Conservation (phyloP, 805 yeast species). For the Teunomyces cretensis region DNA sequence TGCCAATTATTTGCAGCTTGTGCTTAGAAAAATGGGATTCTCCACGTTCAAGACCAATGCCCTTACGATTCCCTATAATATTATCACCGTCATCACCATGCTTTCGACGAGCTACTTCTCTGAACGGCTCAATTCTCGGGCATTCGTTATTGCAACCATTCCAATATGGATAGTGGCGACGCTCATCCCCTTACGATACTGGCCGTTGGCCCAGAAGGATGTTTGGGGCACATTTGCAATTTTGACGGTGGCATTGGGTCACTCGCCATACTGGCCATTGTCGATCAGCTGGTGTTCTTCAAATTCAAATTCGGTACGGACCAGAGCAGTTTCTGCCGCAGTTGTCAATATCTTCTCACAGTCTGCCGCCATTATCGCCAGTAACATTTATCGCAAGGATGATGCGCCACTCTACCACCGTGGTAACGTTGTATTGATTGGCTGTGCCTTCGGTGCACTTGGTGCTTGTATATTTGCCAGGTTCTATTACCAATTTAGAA, state of each 20-base stretch:
- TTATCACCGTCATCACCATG: constrained; percentile 21
- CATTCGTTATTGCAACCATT: constrained; percentile 8
- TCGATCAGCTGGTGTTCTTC: constrained; percentile 61
- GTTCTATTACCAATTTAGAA: constrained; percentile 42
- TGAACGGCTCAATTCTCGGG: constrained; percentile 20
- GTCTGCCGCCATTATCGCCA: constrained; percentile 50
- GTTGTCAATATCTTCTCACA: constrained; percentile 66
- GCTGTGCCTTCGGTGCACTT: constrained; percentile 34
- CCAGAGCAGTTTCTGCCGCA: constrained; percentile 65
- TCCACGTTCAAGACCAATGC: constrained; percentile 52
- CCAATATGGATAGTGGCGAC: constrained; percentile 21
- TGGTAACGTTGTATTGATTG: constrained; percentile 52
- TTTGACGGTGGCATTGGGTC: constrained; percentile 37
- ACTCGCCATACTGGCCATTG: constrained; percentile 54
- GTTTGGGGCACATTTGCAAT: constrained; percentile 46
- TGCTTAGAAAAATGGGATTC: constrained; percentile 44
- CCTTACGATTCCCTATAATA: constrained; percentile 50
- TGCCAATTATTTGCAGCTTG: constrained; percentile 11
- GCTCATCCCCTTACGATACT: constrained; percentile 31
- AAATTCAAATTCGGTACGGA: constrained; percentile 59
- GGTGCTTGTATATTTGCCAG: constrained; percentile 31
- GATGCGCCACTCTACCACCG: constrained; percentile 61
- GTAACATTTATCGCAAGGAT: constrained; percentile 55
- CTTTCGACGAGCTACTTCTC: constrained; percentile 21
- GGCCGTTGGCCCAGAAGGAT: constrained; percentile 42